These are phyloP conservation scores for Rhodotorula sp. DNA, from an alignment of 1,284 basidiomycete genomes.

Conservation along the genomic window DNA sequence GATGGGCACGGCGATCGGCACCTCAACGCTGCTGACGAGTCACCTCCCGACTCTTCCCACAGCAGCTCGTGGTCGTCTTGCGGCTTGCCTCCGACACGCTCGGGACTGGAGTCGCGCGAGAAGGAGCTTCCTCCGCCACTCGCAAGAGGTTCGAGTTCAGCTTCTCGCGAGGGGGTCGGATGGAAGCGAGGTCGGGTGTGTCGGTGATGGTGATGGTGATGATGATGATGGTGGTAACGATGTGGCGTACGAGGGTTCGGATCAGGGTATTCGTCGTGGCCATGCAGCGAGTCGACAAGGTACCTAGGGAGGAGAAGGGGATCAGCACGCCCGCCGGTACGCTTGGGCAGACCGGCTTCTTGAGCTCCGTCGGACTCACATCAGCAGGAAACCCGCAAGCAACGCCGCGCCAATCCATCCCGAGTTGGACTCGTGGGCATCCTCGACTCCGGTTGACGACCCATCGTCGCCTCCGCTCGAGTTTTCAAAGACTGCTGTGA, in stretches of 20 bases:
- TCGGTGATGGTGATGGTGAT: conserved; percentile 9
- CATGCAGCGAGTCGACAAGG: conserved; percentile 36
- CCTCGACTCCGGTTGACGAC: conserved; percentile 14
- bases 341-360: conserved; percentile 54
- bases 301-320: conserved; percentile 22
- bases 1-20: not conserved
- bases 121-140: not conserved
- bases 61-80: not conserved
- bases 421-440: conserved; percentile 21
- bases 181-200: conserved; percentile 14
- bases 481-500: conserved; percentile 19
- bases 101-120: not conserved
- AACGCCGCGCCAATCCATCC: conserved; percentile 64
- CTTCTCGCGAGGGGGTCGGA: conserved; percentile 18
- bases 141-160: conserved; percentile 37
- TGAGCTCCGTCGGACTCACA: conserved; percentile 59
- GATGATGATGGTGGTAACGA: conserved; percentile 38
- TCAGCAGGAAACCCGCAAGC: conserved; percentile 76
- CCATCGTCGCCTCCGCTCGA: conserved; percentile 7
- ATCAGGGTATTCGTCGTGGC: conserved; percentile 47
- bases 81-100: no score
- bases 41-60: not conserved
- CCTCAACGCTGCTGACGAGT: not conserved
- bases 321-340: conserved; percentile 10
- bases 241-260: conserved; percentile 41